Base-by-base conservation (phyloP, 176 grass and related monocot species). In the Pontederia paniculata region DNA sequence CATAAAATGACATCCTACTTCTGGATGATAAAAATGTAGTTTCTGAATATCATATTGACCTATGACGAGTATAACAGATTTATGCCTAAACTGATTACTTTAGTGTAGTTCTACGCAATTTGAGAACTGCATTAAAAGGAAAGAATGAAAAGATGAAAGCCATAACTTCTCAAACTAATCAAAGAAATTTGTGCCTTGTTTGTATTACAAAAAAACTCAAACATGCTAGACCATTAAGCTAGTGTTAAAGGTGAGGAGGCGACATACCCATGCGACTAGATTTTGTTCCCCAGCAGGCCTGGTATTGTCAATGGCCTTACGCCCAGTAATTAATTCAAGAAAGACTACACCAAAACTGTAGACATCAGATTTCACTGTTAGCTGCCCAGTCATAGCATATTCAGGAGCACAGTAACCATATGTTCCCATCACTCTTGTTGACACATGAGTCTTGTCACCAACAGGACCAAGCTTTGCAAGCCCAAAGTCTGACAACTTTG, bases 381-480 rank as follows among this genome's bases (percentile, higher is more conserved):
- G 15, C 17, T 63, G 60, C 43, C 60, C 60, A 23, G 60, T 63
- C 60, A 63, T 63, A 46, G 60, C 60, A 48, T 63, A 63, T 20
- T 63, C 60, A 16, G 60, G 60, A 63, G 60, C 60, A 23, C 60
- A 63, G 19, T 63, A 63, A 46, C 60, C 60, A 47, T 63, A 63
- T 23, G 60, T 63, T 14, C 60, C 60, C 60, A 63, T 63, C 18
- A 63, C 60, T 47, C 60, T 47, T 46, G 60, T 63, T 46, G 60
- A 63, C 2, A 63, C 60, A 63, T 63, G 60, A 23, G 60, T 63
- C 12, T 63, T 47, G 37, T 63, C 60, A 63, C 60, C 60, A 23
- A 63, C 60, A 22, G 60, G 60, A 48, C 60, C 60, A 63, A 63
- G 60, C 22, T 63, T 63, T 16, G 60, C 60, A 46, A 63, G 44